phyloP scores from a whole-genome alignment of 1,284 basidiomycete genomes.

The Xanthoconium separans region DNA sequence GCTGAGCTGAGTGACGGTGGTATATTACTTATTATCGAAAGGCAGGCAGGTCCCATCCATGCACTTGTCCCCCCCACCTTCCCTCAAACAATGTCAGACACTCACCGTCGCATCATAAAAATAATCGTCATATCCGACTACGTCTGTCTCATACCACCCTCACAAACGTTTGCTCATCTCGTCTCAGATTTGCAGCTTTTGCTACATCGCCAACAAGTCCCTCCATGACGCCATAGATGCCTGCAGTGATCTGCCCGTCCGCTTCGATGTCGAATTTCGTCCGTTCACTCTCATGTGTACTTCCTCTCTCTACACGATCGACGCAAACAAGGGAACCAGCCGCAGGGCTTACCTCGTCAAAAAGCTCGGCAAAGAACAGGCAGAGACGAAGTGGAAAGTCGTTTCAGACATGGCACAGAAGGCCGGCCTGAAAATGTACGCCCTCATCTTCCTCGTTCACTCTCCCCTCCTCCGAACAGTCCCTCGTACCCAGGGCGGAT shows the following conservation, averaged over 20 bases:
- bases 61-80: slow-evolving; percentile 5
- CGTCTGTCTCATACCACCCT: slow-evolving; percentile 39
- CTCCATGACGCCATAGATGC: slow-evolving; percentile 65
- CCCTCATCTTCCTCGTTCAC: slow-evolving; percentile 9
- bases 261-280: slow-evolving; percentile 72
- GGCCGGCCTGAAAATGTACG: slow-evolving; percentile 69
- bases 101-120: slow-evolving; percentile 49
- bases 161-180: not conserved
- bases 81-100: slow-evolving; percentile 22
- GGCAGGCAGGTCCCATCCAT: slow-evolving; percentile 27
- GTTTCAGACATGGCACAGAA: slow-evolving; percentile 52
- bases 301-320: slow-evolving; percentile 45
- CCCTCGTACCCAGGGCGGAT: slow-evolving; percentile 42
- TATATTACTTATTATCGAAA: slow-evolving; percentile 33
- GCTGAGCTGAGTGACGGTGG: slow-evolving; percentile 30
- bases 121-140: slow-evolving; percentile 72
- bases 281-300: slow-evolving; percentile 67
- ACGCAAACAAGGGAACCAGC: slow-evolving; percentile 40
- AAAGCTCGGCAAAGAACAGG: slow-evolving; percentile 60
- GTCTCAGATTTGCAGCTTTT: slow-evolving; percentile 66
- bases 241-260: slow-evolving; percentile 58
- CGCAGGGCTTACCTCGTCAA: slow-evolving; percentile 37
- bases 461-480: not conserved
- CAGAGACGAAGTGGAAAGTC: slow-evolving; percentile 45
- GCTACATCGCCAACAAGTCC: slow-evolving; percentile 73